Base-by-base conservation (phyloP, 495 filamentous ascomycete species). In the Aspergillus conjunctus region DNA sequence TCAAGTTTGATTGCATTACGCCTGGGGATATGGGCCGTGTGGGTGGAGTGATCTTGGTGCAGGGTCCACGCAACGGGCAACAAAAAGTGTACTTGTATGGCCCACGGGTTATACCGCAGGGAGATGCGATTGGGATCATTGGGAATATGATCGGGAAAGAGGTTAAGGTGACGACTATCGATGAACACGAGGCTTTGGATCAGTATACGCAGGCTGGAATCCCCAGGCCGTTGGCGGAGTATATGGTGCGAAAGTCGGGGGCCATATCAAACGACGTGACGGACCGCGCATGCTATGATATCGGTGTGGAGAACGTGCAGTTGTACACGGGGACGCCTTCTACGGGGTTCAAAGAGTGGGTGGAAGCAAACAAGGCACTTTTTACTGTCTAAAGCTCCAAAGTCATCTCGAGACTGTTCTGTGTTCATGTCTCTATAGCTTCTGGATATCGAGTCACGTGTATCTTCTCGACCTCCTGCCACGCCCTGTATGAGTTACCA, bases 11-110 rank as follows among this genome's bases (percentile, higher is more conserved):
- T 46, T 46, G 43, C 18, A 46, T 46, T 3, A 46, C 43, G 18
- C 43, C 43, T 20, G 43, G 18, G 9, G 43, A 46, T 46, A 46
- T 46, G 43, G 43, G 43, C 3, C 43, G 43, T 46, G 43, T 46
- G 18, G 43, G 14, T 3, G 43, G 43, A 8, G 18, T 17, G 18
- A 46, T 46, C 15, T 46, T 46, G 43, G 43, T 46, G 5, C 14
- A 46, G 43, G 43, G 43, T 17, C 43, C 43, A 20, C 12, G 17
- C 9, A 46, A 46, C 15, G 43, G 43, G 9, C 43, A 46, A 8
- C 43, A 17, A 17, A 20, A 18, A 17, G 43, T 46, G 9, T 46
- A 46, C 18, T 8, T 46, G 15, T 46, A 46, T 20, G 43, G 43
- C 3, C 43, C 43, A 15, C 43, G 14, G 14, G 43, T 46, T 17